phyloP scores from a whole-genome alignment of 495 filamentous ascomycete genomes.

The Clavariopsis aquatica region DNA sequence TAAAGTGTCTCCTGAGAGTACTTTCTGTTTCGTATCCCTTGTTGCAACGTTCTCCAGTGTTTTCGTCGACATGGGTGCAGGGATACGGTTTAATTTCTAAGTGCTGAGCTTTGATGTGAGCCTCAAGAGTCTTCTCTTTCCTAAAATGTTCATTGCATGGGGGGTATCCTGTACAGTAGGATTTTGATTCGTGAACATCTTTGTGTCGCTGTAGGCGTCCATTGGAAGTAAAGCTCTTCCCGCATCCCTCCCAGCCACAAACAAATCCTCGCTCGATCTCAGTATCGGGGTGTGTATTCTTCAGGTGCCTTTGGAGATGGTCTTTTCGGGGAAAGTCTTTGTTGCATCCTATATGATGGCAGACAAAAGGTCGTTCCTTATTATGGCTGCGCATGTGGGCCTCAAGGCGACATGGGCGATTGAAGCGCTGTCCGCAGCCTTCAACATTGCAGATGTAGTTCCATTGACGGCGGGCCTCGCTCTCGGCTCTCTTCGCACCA shows the following conservation, averaged over 20 bases:
- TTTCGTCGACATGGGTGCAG: constrained; percentile 61
- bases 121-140: constrained; percentile 82
- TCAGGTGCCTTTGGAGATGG: constrained; percentile 80
- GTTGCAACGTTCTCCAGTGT: constrained; percentile 60
- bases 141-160: constrained; percentile 79
- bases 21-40: constrained; percentile 70
- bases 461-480: constrained; percentile 49
- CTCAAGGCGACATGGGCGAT: constrained; percentile 76
- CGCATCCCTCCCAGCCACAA: constrained; percentile 71
- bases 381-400: constrained; percentile 78
- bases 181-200: constrained; percentile 45
- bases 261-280: constrained; percentile 60
- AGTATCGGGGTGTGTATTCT: constrained; percentile 69
- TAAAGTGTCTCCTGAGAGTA: constrained; percentile 69
- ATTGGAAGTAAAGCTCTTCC: constrained; percentile 75
- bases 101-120: constrained; percentile 75
- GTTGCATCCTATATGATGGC: constrained; percentile 66
- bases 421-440: constrained; percentile 79
- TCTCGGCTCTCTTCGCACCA: constrained; percentile 45
- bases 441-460: constrained; percentile 68
- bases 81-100: constrained; percentile 65
- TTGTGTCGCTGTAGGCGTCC: constrained; percentile 62
- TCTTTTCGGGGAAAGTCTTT: constrained; percentile 81
- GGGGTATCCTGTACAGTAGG: constrained; percentile 66
- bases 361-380: constrained; percentile 73